Evolutionary conservation across 2,329 filamentous ascomycete genomes (phyloP).

Genomic region (Lachnellula arida): DNA sequence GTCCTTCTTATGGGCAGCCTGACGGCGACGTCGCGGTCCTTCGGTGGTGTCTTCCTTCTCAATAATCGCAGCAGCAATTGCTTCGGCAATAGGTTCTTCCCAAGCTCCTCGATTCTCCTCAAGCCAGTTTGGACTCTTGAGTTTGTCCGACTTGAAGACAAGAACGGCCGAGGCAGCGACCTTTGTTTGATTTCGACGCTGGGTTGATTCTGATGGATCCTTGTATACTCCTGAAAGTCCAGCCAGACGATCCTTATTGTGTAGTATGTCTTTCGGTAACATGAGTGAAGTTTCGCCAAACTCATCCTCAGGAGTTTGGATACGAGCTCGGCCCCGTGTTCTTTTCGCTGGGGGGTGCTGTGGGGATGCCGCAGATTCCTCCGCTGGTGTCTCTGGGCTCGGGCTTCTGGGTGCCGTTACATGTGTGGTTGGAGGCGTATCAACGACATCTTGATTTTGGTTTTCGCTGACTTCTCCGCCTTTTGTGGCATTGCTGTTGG

Average conservation of each 20-base stretch:
- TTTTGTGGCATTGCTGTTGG: no score
- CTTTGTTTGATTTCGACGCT: conserved; percentile 23
- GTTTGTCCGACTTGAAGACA: conserved; percentile 28
- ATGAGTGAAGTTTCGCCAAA: no score
- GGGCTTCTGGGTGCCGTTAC: no score
- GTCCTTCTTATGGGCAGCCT: background rate
- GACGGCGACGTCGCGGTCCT: background rate
- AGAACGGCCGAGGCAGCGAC: conserved; percentile 20
- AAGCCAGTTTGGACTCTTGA: conserved; percentile 22
- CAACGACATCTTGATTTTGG: no score
- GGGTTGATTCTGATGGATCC: conserved; percentile 27
- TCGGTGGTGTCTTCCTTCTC: conserved; percentile 5
- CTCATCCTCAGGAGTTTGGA: no score
- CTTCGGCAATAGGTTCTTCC: conserved; percentile 7
- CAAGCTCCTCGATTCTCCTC: conserved; percentile 14
- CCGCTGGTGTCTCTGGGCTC: no score
- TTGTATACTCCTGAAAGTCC: conserved; percentile 8
- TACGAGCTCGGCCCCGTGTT: background rate
- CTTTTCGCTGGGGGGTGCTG: no score
- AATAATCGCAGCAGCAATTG: conserved; percentile 6
- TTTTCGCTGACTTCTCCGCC: no score
- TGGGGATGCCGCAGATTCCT: no score
- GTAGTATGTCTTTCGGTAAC: background rate
- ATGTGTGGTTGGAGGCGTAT: no score
- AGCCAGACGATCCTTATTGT: conserved; percentile 9